Evolutionary conservation across 345 rosid species (phyloP), one percentile per base, ranked within the genome.

Genomic region (Camelina sativa): DNA sequence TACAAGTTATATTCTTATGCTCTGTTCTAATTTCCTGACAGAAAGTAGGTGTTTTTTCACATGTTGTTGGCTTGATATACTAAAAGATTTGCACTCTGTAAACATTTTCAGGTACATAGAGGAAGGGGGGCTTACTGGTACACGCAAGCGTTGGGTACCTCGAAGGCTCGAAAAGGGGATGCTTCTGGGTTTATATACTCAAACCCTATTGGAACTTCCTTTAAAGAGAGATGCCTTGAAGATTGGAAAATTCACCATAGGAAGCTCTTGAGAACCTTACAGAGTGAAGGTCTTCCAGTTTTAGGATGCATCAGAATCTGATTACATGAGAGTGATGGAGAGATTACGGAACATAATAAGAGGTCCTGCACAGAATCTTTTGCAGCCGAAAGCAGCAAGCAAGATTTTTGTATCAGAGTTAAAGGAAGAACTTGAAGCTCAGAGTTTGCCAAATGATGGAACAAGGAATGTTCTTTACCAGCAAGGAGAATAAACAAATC

Each of bases 401-500:
- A 94, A 94, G 87, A 94, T 94, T 97, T 23, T 88, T 62, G 98
- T 94, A 56, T 80, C 87, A 76, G 97, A 94, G 84, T 76, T 94
- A 35, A 94, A 84, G 86, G 98, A 94, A 82, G 98, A 94, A 81
- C 87, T 94, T 43, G 95, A 91, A 79, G 98, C 97, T 76, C 98
- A 94, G 82, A 96, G 83, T 74, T 81, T 94, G 66, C 98, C 98
- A 37, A 88, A 53, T 65, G 98, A 94, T 87, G 98, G 98, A 79
- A 89, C 98, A 17, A 91, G 97, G 81, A 94, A 88, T 86, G 87
- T 94, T 73, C 96, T 94, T 72, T 94, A 94, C 84, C 97, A 76
- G 97, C 97, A 73, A 89, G 98, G 83, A 87, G 98, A 80, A 91
- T 94, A 65, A 94, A 94, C 82, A 96, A 94, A 38, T 94, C 98